These are phyloP conservation scores for Avena insularis DNA, from an alignment of 176 grass and related monocot genomes.

Conservation along the genomic window DNA sequence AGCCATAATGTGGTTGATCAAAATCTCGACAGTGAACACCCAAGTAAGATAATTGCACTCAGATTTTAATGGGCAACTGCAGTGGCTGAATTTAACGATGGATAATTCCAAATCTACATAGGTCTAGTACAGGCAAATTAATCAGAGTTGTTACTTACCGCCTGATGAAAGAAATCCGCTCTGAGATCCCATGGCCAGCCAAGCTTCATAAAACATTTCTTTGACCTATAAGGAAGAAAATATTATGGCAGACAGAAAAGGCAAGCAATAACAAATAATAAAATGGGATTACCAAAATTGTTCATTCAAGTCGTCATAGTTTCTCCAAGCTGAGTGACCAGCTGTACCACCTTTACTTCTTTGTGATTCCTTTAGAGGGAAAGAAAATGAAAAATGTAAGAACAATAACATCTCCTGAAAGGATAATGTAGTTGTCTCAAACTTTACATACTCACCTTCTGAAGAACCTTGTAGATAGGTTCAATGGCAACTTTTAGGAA, in stretches of 20 bases:
- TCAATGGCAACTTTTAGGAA: conserved; percentile 60
- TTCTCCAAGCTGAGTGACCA: conserved; percentile 82
- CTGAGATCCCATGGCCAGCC: conserved; percentile 52
- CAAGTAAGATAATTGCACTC: conserved; percentile 17
- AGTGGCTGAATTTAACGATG: conserved; percentile 14
- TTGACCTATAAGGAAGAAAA: conserved; percentile 55
- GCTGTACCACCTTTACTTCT: conserved; percentile 66
- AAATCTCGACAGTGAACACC: conserved; percentile 1
- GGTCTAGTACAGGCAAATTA: neutral
- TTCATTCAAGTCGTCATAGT: conserved; percentile 84
- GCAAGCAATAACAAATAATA: conserved; percentile 28
- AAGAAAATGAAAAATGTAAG: conserved; percentile 44
- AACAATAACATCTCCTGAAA: conserved; percentile 21
- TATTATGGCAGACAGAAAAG: neutral
- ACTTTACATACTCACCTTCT: conserved; percentile 55
- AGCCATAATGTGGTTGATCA: conserved; percentile 34
- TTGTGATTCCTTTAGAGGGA: conserved; percentile 58
- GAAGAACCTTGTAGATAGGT: conserved; percentile 68
- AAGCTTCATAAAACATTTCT: conserved; percentile 63
- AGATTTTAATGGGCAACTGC: neutral
- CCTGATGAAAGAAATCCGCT: conserved; percentile 59
- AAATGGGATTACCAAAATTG: conserved; percentile 62
- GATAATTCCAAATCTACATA: too few relatives aligned
- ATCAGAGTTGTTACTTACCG: conserved; percentile 40
- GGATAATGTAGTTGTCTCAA: conserved; percentile 4